phyloP scores from a whole-genome alignment of 768 basidiomycete genomes.

The Termitomyces sp. region DNA sequence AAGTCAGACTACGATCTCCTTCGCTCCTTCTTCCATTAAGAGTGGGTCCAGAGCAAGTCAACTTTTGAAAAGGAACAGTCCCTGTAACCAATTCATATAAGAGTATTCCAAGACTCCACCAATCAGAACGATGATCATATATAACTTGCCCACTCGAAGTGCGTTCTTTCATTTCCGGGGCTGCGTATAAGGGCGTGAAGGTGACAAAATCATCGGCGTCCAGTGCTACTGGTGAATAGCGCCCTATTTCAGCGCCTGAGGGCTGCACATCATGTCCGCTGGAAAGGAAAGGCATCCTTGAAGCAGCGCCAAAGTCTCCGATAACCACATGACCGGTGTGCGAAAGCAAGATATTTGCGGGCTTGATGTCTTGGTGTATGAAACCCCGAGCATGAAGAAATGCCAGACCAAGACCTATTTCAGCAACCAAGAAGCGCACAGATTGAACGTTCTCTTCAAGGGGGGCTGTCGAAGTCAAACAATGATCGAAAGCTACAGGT shows the following conservation, averaged over 20 bases:
- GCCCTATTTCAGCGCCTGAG: not conserved
- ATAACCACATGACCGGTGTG: slow-evolving; percentile 46
- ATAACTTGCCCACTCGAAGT: slow-evolving; percentile 19
- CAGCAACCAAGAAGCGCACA: slow-evolving; percentile 24
- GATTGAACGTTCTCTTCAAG: slow-evolving; percentile 11
- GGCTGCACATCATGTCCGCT: not conserved
- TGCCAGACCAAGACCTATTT: slow-evolving; percentile 26
- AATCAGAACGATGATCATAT: slow-evolving; percentile 28
- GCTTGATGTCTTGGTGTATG: slow-evolving; percentile 67
- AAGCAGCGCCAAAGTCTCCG: slow-evolving; percentile 58
- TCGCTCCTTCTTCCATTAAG: slow-evolving; percentile 10
- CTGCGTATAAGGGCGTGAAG: slow-evolving; percentile 30
- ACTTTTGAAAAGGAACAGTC: slow-evolving; percentile 13
- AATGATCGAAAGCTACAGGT: slow-evolving; percentile 3
- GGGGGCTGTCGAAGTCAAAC: not conserved
- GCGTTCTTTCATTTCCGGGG: slow-evolving; percentile 25
- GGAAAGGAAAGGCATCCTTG: slow-evolving; percentile 14
- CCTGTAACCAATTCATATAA: slow-evolving; percentile 27
- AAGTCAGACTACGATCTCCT: slow-evolving; percentile 17
- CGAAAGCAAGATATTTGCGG: slow-evolving; percentile 55
- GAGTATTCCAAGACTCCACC: slow-evolving; percentile 30
- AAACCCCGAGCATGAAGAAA: slow-evolving; percentile 54
- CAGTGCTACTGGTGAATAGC: slow-evolving; percentile 16
- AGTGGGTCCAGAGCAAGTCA: not conserved
- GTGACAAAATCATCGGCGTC: slow-evolving; percentile 19